Base-by-base conservation (phyloP, 768 basidiomycete genomes). In the Zangia roseola region DNA sequence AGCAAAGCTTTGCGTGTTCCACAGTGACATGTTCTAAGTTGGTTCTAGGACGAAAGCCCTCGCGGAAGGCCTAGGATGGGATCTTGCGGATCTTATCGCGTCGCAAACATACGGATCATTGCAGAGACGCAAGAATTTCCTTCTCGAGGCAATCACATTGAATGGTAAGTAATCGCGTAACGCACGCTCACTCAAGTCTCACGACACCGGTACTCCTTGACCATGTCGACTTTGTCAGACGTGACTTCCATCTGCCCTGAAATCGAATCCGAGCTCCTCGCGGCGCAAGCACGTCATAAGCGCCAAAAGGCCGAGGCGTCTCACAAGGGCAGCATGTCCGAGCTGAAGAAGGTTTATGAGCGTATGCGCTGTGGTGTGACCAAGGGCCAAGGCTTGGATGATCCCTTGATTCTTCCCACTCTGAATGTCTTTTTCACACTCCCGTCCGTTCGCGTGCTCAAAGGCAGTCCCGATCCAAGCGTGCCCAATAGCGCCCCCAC, bases 401-500 rank as follows among this genome's bases (percentile, higher is more conserved):
- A 48, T 4, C 10, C 36, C 8, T 35, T 53, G 7, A 52, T 70
- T 8, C 56, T 84, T 8, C 83, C 82, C 0, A 63, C 74, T 12
- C 62, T 82, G 17, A 38, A 67, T 1, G 69, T 75, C 28, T 85
- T 85, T 63, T 74, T 72, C 17, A 56, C 63, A 45, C 65, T 84
- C 1, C 78, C 81, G 0, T 69, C 79, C 19, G 68, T 83, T 6
- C 58, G 63, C 31, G 47, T 58, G 8, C 52, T 74, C 47, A 67
- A 65, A 39, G 63, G 61, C 13, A 60, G 61, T 24, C 58, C 66
- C 0, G 52, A 57, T 5, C 55, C 64, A 10, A 49, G 20, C 13
- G 26, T n/a, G 16, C 14, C 36, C 20, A 16, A 14, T 1, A 28
- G 12, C 16, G 28, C 17, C 14, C 23, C 45, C 34, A 23, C 25